Conservation (phyloP, 2,329 filamentous ascomycete species). For the Corynespora cassiicola region DNA sequence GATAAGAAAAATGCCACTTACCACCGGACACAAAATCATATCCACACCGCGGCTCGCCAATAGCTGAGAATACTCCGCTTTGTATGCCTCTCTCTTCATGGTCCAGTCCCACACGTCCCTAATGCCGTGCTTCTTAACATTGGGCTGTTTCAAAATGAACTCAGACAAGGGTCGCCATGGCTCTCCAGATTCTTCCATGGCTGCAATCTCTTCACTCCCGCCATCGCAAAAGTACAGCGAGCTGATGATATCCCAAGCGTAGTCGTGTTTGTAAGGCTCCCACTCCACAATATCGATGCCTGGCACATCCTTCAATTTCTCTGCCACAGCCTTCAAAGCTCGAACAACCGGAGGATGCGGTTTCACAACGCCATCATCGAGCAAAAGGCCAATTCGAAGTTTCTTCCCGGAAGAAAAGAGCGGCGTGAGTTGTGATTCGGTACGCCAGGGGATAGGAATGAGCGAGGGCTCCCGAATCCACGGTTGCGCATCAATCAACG, state of each 20-base stretch:
- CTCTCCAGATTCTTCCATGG: slow-evolving; percentile 61
- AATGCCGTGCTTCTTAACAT: slow-evolving; percentile 42
- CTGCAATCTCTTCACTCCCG: slow-evolving; percentile 56
- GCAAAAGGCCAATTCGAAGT: slow-evolving; percentile 66
- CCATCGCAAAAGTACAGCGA: slow-evolving; percentile 60
- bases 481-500: slow-evolving; percentile 57
- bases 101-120: slow-evolving; percentile 50
- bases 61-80: slow-evolving; percentile 45
- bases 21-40: slow-evolving; percentile 65
- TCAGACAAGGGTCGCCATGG: slow-evolving; percentile 63
- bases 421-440: slow-evolving; percentile 14
- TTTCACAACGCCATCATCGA: slow-evolving; percentile 67
- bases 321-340: slow-evolving; percentile 56
- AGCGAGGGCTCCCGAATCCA: slow-evolving; percentile 63
- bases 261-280: slow-evolving; percentile 53
- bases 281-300: slow-evolving; percentile 61
- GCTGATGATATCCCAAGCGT: slow-evolving; percentile 51
- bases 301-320: slow-evolving; percentile 49
- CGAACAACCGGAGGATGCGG: slow-evolving; percentile 69
- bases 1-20: too few relatives aligned
- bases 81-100: slow-evolving; percentile 47
- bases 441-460: slow-evolving; percentile 63
- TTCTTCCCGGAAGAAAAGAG: slow-evolving; percentile 31
- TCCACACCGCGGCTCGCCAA: slow-evolving; percentile 53
- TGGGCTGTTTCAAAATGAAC: slow-evolving; percentile 61